These are phyloP conservation scores for Verbascum thapsus DNA, from an alignment of 257 asterid species.

Conservation along the genomic window DNA sequence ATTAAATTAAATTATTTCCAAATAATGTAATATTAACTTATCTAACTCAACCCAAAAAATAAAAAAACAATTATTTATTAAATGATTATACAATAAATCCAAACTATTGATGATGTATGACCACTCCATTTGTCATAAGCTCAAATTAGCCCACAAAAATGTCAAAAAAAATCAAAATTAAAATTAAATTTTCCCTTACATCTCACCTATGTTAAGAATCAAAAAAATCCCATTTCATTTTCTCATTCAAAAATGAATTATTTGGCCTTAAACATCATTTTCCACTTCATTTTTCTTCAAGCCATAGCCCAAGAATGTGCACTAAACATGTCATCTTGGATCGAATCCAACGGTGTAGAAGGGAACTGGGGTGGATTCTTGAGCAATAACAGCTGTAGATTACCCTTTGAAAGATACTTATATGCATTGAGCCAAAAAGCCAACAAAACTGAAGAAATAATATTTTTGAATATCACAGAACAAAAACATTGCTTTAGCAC, in stretches of 20 bases:
- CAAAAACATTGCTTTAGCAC: constrained; percentile 42
- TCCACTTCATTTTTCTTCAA: constrained; percentile 13
- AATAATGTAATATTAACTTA: no score
- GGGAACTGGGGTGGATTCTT: constrained; percentile 61
- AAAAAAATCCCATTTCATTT: neutral
- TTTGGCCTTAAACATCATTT: constrained; percentile 27
- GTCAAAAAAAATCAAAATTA: neutral
- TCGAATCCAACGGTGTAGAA: constrained; percentile 17
- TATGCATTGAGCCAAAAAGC: constrained; percentile 47
- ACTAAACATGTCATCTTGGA: constrained; percentile 41
- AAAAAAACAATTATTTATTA: no score
- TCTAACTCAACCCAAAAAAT: no score
- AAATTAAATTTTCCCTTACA: neutral
- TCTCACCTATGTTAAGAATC: neutral
- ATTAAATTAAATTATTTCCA: no score
- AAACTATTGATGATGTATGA: constrained; percentile 19
- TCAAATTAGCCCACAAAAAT: neutral
- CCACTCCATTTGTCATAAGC: constrained; percentile 35
- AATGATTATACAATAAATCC: constrained; percentile 14
- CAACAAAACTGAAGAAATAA: constrained; percentile 40
- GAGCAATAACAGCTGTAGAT: constrained; percentile 37
- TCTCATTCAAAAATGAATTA: constrained; percentile 32
- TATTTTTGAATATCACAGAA: constrained; percentile 48
- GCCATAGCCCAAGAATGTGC: constrained; percentile 41
- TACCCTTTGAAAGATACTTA: constrained; percentile 41